phyloP scores from a whole-genome alignment of 2,329 filamentous ascomycete genomes.

The Fusarium sp. region DNA sequence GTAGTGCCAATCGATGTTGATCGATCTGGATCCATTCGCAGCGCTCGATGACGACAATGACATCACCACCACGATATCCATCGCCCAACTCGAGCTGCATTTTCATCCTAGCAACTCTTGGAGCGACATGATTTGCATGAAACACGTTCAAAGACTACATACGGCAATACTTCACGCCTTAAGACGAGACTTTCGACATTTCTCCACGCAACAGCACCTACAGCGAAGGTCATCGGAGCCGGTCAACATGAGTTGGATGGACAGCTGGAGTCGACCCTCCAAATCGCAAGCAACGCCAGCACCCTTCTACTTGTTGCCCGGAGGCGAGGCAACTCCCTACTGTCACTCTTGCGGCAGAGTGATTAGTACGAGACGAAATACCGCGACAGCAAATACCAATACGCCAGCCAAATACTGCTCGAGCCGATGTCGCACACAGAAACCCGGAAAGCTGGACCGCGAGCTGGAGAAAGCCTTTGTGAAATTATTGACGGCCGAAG shows the following conservation, averaged over 20 bases:
- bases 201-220: not conserved
- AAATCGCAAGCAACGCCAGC: conserved; percentile 57
- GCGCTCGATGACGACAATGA: conserved; percentile 31
- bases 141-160: accelerated
- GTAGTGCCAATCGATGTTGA: not conserved
- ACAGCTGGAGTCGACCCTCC: conserved; percentile 52
- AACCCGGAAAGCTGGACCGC: conserved; percentile 59
- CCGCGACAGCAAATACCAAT: conserved; percentile 36
- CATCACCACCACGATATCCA: conserved; percentile 3
- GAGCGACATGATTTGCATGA: not conserved
- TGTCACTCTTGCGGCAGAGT: conserved; percentile 66
- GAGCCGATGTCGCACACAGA: conserved; percentile 60
- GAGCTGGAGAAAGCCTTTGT: conserved; percentile 63
- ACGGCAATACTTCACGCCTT: accelerated
- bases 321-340: conserved; percentile 60
- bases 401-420: conserved; percentile 64
- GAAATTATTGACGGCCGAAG: conserved; percentile 40
- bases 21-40: not conserved
- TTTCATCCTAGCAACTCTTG: not conserved
- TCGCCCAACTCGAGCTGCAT: not conserved
- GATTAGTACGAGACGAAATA: conserved; percentile 53
- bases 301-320: conserved; percentile 61
- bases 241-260: conserved; percentile 53
- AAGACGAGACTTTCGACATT: accelerated
- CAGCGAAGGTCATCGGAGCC: not conserved